A percentile compares a stretch with the other conserved stretches of the same genome.
Evolutionary conservation across 805 yeast genomes (phyloP).

Genomic region (Saturnispora serradocipensis): DNA sequence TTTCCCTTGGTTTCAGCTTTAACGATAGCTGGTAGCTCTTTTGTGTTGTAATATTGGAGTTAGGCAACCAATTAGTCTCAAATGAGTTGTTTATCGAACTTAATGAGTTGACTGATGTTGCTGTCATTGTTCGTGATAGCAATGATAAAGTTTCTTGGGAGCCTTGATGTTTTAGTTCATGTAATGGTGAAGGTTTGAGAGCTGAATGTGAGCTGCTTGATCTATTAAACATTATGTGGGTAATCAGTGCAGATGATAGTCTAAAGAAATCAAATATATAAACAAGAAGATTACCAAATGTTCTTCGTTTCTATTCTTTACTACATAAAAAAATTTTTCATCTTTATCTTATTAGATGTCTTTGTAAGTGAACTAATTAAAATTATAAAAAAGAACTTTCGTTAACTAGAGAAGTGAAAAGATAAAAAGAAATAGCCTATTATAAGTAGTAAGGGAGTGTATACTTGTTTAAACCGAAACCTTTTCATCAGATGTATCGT

Average conservation of each 20-base stretch:
- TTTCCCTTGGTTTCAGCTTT: constrained; percentile 29
- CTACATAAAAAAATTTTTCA: neutral
- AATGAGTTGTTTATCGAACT: constrained; percentile 22
- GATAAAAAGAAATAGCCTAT: neutral
- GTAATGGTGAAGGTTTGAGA: neutral
- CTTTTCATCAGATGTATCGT: constrained; percentile 16
- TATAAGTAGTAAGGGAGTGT: neutral
- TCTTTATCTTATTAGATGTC: no score
- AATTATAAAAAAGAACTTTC: neutral
- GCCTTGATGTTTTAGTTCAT: neutral
- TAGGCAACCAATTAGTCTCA: constrained; percentile 29
- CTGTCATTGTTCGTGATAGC: constrained; percentile 20
- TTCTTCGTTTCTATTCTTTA: neutral
- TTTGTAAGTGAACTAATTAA: neutral
- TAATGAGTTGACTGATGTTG: constrained; percentile 21
- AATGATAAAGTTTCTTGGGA: constrained; percentile 15
- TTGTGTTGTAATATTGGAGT: constrained; percentile 23
- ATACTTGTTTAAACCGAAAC: constrained; percentile 8
- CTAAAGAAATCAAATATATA: neutral
- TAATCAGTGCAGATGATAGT: neutral
- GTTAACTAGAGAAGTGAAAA: neutral
- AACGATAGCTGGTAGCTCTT: constrained; percentile 18
- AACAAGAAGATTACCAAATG: neutral
- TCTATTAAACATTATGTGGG: neutral
- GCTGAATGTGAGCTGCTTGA: neutral